phyloP scores from a whole-genome alignment of 2,329 filamentous ascomycete genomes.

The Passalora sequoiae region DNA sequence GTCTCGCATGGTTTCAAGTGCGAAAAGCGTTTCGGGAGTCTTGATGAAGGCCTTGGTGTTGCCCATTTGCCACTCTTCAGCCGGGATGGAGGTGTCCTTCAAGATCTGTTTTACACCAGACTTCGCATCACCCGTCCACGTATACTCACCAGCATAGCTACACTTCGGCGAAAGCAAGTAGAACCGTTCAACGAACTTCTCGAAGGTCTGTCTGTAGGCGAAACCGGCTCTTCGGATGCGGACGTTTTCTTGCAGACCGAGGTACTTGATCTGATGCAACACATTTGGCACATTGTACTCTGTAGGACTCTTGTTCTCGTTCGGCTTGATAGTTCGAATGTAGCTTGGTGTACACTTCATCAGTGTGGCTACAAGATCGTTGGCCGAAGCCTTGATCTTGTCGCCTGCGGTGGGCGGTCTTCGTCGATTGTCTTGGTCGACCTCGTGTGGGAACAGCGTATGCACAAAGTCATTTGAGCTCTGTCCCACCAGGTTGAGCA shows the following conservation, averaged over 20 bases:
- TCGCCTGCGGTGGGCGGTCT: slow-evolving; percentile 92
- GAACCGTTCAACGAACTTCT: slow-evolving; percentile 97
- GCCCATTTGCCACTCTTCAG: slow-evolving; percentile 95
- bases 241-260: slow-evolving; percentile 98
- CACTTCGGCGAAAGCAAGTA: slow-evolving; percentile 91
- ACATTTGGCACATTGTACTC: slow-evolving; percentile 93
- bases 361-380: slow-evolving; percentile 86
- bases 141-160: slow-evolving; percentile 95
- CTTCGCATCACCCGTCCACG: slow-evolving; percentile 83
- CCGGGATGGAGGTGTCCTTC: slow-evolving; percentile 91
- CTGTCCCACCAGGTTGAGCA: slow-evolving; percentile 77
- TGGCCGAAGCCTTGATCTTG: slow-evolving; percentile 91
- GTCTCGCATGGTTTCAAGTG: slow-evolving; percentile 94
- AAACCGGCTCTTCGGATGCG: slow-evolving; percentile 94
- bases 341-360: slow-evolving; percentile 98
- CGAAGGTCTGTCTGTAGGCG: slow-evolving; percentile 92
- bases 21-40: slow-evolving; percentile 92
- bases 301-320: slow-evolving; percentile 93
- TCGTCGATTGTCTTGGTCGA: slow-evolving; percentile 92
- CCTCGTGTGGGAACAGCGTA: slow-evolving; percentile 81
- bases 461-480: slow-evolving; percentile 85
- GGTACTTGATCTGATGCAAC: slow-evolving; percentile 96
- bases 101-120: slow-evolving; percentile 87
- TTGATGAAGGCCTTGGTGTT: slow-evolving; percentile 98
- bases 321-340: slow-evolving; percentile 98